phyloP scores from a whole-genome alignment of 2,329 filamentous ascomycete genomes.

The Fusarium beomiforme region DNA sequence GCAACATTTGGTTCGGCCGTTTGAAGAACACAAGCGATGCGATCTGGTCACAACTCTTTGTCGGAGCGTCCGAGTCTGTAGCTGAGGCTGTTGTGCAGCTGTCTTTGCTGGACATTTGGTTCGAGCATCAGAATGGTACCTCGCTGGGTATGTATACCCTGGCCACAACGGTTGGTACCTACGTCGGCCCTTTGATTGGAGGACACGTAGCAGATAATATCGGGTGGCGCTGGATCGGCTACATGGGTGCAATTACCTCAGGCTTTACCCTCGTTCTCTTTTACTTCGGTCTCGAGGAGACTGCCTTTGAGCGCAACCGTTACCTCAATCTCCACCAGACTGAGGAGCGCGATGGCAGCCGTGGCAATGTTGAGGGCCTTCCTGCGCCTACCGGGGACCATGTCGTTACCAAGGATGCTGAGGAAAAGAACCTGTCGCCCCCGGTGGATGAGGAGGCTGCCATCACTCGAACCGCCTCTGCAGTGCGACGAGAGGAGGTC shows the following conservation, averaged over 20 bases:
- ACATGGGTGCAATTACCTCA: conserved; percentile 60
- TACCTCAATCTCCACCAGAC: conserved; percentile 44
- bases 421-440: conserved; percentile 12
- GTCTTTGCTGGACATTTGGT: conserved; percentile 67
- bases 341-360: conserved; percentile 4
- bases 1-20: conserved; percentile 63
- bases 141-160: conserved; percentile 65
- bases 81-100: conserved; percentile 66
- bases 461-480: conserved; percentile 14
- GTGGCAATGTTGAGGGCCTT: conserved; percentile 30
- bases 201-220: conserved; percentile 60
- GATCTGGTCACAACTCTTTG: conserved; percentile 66
- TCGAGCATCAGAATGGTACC: conserved; percentile 64
- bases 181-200: conserved; percentile 62
- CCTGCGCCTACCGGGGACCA: background rate
- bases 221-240: conserved; percentile 66
- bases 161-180: conserved; percentile 65
- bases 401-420: background rate
- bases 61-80: conserved; percentile 65
- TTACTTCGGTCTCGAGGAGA: conserved; percentile 64
- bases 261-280: conserved; percentile 58
- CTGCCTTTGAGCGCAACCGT: conserved; percentile 56
- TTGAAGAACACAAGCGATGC: conserved; percentile 56
- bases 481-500: conserved; percentile 20
- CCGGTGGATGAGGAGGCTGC: conserved; percentile 20